phyloP scores from a whole-genome alignment of 2,329 filamentous ascomycete species.

The Diplocarpon rosae region DNA sequence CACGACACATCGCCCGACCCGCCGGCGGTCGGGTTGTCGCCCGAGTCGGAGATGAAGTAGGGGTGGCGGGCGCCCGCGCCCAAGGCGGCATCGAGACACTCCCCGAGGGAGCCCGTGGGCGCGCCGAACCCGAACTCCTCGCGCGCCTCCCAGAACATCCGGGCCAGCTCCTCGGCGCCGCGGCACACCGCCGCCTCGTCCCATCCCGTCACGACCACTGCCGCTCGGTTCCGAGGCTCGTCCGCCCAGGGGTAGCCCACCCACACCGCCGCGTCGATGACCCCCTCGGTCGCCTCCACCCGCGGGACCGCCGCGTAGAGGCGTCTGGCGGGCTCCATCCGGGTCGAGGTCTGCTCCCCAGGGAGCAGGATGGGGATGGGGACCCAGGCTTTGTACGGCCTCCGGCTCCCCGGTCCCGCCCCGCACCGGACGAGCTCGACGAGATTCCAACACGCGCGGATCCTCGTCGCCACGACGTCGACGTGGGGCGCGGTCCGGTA shows the following conservation, averaged over 20 bases:
- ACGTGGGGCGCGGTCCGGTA: conserved; percentile 38
- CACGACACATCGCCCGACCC: conserved; percentile 44
- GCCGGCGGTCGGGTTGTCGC: conserved; percentile 44
- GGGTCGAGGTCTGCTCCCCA: conserved; percentile 44
- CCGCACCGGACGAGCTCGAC: conserved; percentile 29
- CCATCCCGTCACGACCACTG: conserved; percentile 41
- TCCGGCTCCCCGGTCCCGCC: conserved; percentile 18
- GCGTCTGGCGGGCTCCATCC: conserved; percentile 39
- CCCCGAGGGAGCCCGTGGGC: conserved; percentile 35
- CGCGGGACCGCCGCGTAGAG: conserved; percentile 38
- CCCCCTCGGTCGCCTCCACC: conserved; percentile 31
- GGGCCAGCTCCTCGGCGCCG: conserved; percentile 36
- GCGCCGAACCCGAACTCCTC: conserved; percentile 41
- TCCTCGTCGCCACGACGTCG: conserved; percentile 38
- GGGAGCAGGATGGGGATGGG: conserved; percentile 40
- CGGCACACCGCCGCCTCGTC: conserved; percentile 29
- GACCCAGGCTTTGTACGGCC: conserved; percentile 41
- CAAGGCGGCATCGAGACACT: conserved; percentile 37
- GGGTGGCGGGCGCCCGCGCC: conserved; percentile 30
- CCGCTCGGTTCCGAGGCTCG: conserved; percentile 40
- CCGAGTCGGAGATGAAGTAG: conserved; percentile 44
- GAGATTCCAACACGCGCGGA: conserved; percentile 39
- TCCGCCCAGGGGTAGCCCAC: conserved; percentile 47
- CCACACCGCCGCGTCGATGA: conserved; percentile 43
- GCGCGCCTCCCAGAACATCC: conserved; percentile 36